phyloP scores from a whole-genome alignment of 768 basidiomycete genomes.

The Crucibulum laeve region DNA sequence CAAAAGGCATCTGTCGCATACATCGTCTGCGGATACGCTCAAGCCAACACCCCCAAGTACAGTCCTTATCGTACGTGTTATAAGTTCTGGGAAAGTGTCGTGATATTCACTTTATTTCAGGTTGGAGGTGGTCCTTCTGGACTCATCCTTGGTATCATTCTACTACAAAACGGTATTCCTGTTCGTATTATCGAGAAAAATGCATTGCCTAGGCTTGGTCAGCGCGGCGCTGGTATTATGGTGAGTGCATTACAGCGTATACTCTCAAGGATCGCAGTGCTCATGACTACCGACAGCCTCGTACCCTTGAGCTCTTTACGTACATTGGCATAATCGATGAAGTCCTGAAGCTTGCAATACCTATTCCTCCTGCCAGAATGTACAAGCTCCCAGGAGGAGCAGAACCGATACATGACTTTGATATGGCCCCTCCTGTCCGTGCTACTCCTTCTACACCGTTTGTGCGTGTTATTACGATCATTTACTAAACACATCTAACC shows the following conservation, averaged over 20 bases:
- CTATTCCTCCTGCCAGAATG: slow-evolving; percentile 20
- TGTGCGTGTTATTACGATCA: slow-evolving; percentile 16
- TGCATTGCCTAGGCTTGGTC: slow-evolving; percentile 25
- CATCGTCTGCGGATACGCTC: background rate
- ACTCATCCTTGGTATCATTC: slow-evolving; percentile 35
- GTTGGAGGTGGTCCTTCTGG: slow-evolving; percentile 46
- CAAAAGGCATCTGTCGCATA: background rate
- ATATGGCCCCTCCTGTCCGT: slow-evolving; percentile 22
- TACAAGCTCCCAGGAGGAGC: slow-evolving; percentile 29
- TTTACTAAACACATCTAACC: background rate
- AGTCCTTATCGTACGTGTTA: slow-evolving; percentile 20
- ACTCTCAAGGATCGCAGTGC: background rate
- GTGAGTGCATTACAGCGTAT: slow-evolving; percentile 14
- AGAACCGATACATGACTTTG: slow-evolving; percentile 22
- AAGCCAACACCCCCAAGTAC: slow-evolving; percentile 5
- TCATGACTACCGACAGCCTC: slow-evolving; percentile 25
- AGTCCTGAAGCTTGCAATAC: slow-evolving; percentile 25
- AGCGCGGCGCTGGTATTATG: slow-evolving; percentile 35
- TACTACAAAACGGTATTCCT: slow-evolving; percentile 39
- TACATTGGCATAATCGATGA: slow-evolving; percentile 33
- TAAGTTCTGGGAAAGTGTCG: background rate
- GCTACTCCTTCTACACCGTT: slow-evolving; percentile 29
- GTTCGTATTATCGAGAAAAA: slow-evolving; percentile 51
- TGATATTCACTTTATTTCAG: slow-evolving; percentile 13
- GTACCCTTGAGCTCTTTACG: slow-evolving; percentile 39